Conservation (phyloP, 805 yeast genomes). For the Candida suzukii region DNA sequence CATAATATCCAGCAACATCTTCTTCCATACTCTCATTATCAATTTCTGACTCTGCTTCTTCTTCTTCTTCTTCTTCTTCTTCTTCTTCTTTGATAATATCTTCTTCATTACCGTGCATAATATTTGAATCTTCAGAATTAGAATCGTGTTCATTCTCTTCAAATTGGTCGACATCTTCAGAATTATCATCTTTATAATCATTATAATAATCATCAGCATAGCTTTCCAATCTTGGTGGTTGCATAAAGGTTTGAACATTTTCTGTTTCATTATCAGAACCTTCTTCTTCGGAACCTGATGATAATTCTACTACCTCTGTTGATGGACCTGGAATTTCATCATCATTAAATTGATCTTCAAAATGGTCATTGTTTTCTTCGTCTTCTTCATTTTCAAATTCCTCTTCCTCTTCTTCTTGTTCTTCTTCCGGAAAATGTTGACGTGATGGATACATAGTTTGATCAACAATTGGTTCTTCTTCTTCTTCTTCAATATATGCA, state of each 20-base stretch:
- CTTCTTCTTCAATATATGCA: constrained; percentile 11
- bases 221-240: background rate
- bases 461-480: constrained; percentile 10
- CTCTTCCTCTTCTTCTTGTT: constrained; percentile 3
- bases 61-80: constrained; percentile 4
- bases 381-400: constrained; percentile 10
- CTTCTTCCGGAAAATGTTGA: constrained; percentile 5
- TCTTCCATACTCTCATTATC: background rate
- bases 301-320: background rate
- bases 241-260: background rate
- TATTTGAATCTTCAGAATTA: constrained; percentile 1
- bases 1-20: background rate
- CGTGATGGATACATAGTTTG: background rate
- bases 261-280: background rate
- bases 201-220: background rate
- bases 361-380: constrained; percentile 2
- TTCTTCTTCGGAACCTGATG: background rate
- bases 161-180: background rate
- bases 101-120: background rate
- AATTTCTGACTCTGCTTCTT: constrained; percentile 7
- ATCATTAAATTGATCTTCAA: background rate
- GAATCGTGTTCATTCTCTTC: background rate
- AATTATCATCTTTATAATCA: too few species aligned
- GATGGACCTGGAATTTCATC: background rate
- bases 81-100: constrained; percentile 1